Evolutionary conservation across 176 grass and related monocot genomes (phyloP).

Genomic region (Thinopyrum elongatum): DNA sequence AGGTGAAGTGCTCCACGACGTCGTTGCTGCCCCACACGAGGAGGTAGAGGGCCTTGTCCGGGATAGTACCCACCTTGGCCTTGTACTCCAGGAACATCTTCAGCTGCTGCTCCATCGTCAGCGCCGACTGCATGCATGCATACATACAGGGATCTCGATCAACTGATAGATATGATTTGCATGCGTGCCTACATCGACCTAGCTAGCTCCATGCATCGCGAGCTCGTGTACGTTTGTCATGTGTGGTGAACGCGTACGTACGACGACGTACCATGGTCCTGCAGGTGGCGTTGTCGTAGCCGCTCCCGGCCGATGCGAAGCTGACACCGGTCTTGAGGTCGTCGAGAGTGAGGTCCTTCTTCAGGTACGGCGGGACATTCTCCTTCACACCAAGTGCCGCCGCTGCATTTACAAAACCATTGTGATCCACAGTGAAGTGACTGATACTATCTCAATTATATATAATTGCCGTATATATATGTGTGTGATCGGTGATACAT

Average conservation of each 20-base stretch:
- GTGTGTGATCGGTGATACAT: background rate
- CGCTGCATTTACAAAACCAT: slow-evolving; percentile 23
- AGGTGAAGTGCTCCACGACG: slow-evolving; percentile 47
- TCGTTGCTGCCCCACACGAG: slow-evolving; percentile 59
- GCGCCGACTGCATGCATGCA: slow-evolving; percentile 15
- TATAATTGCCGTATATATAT: background rate
- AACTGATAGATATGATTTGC: no score
- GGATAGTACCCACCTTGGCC: slow-evolving; percentile 32
- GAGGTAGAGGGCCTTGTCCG: slow-evolving; percentile 33
- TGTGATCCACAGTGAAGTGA: background rate
- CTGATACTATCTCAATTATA: background rate
- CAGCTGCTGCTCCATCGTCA: slow-evolving; percentile 57
- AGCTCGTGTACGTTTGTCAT: no score
- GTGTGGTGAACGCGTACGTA: no score
- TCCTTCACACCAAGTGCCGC: slow-evolving; percentile 58
- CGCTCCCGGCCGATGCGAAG: slow-evolving; percentile 59
- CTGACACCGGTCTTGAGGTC: slow-evolving; percentile 67
- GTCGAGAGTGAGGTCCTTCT: slow-evolving; percentile 22
- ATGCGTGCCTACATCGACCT: no score
- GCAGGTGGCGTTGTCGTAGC: slow-evolving; percentile 55
- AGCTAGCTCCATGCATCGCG: no score
- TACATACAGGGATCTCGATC: no score
- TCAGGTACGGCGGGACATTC: slow-evolving; percentile 50
- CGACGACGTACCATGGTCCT: slow-evolving; percentile 1
- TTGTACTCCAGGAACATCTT: slow-evolving; percentile 73